Conservation (phyloP, 257 asterid species). For the Rehmannia glutinosa region DNA sequence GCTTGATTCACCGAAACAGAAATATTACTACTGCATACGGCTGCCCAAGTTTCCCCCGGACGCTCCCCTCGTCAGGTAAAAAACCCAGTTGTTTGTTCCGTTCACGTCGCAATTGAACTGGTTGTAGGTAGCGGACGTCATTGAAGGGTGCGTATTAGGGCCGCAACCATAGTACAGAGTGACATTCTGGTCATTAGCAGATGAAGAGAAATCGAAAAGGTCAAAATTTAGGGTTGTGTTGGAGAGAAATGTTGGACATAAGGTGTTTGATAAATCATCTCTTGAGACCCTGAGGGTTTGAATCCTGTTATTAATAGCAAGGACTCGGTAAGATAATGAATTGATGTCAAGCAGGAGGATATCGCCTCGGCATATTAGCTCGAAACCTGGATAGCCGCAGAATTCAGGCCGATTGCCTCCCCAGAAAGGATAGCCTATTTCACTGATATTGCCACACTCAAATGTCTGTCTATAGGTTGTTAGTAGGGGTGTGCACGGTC, state of each 20-base stretch:
- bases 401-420: conserved; percentile 22
- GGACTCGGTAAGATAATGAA: conserved; percentile 23
- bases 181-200: conserved; percentile 19
- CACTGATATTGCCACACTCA: conserved; percentile 18
- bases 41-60: not conserved
- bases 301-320: not conserved
- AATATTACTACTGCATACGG: conserved; percentile 18
- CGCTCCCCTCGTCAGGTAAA: not conserved
- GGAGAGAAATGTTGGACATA: conserved; percentile 21
- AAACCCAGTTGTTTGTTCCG: not conserved
- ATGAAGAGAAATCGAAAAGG: conserved; percentile 11
- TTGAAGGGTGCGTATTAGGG: not conserved
- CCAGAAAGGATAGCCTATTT: too few species aligned
- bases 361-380: conserved; percentile 22
- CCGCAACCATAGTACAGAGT: conserved; percentile 28
- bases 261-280: too few species aligned
- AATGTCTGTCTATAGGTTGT: conserved; percentile 20
- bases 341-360: conserved; percentile 15
- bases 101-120: not conserved
- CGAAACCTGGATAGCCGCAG: conserved; percentile 49
- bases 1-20: conserved; percentile 25
- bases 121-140: not conserved
- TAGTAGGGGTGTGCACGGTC: too few species aligned
- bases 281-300: conserved; percentile 27
- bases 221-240: conserved; percentile 23